These are phyloP conservation scores for Pestalotiopsis sp. DNA, from an alignment of 2,329 filamentous ascomycete genomes.

Conservation along the genomic window DNA sequence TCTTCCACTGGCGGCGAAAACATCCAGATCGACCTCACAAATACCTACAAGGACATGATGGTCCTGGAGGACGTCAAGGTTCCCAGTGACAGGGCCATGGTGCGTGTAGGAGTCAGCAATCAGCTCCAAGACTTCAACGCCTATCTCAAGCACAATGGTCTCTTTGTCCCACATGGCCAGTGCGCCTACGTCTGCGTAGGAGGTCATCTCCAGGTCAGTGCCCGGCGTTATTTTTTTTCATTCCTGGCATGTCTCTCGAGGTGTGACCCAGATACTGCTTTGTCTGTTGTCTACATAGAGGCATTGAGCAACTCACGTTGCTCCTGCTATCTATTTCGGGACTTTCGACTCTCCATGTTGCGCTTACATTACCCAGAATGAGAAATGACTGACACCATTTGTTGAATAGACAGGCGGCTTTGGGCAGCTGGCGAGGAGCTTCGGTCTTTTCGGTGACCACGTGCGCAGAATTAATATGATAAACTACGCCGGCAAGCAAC, in stretches of 20 bases:
- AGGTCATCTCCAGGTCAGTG: conserved; percentile 33
- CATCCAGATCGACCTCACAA: conserved; percentile 48
- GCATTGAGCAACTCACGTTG: no score
- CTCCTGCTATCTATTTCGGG: no score
- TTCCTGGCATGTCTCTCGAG: no score
- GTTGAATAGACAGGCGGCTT: conserved; percentile 48
- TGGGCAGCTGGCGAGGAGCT: conserved; percentile 48
- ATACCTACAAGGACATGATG: conserved; percentile 35
- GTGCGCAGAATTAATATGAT: conserved; percentile 51
- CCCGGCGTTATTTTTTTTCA: no score
- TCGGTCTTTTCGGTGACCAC: conserved; percentile 58
- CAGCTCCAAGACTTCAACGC: conserved; percentile 43
- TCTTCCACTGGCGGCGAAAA: conserved; percentile 45
- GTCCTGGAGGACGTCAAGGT: conserved; percentile 33
- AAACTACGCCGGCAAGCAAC: conserved; percentile 45
- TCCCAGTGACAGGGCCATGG: conserved; percentile 35
- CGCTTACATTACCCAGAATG: no score
- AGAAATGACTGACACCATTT: no score
- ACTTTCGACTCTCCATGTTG: no score
- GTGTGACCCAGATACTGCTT: no score
- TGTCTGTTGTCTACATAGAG: no score
- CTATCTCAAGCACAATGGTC: conserved; percentile 40
- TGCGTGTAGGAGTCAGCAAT: conserved; percentile 43
- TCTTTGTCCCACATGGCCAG: conserved; percentile 49
- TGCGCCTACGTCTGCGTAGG: conserved; percentile 48